Conservation (phyloP, 2,329 filamentous ascomycete species). For the Fusarium penzigii region DNA sequence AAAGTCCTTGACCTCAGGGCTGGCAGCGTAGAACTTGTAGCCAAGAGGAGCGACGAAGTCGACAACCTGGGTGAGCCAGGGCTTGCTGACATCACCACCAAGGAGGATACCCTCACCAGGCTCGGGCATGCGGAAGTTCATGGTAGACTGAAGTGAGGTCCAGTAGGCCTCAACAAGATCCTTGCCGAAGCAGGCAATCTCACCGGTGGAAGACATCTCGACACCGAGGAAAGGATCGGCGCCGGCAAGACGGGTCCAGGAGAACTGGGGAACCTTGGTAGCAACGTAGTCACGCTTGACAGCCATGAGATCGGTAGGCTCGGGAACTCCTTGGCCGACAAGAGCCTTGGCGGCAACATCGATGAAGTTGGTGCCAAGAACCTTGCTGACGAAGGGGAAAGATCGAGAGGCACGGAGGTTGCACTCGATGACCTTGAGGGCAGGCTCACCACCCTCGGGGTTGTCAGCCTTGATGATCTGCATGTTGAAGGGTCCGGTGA, state of each 20-base stretch:
- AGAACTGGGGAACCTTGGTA: slow-evolving; percentile 98
- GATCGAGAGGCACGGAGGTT: slow-evolving; percentile 96
- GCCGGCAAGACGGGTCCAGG: slow-evolving; percentile 95
- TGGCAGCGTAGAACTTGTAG: slow-evolving; percentile 92
- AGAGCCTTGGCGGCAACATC: slow-evolving; percentile 93
- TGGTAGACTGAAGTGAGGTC: slow-evolving; percentile 91
- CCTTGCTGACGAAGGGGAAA: slow-evolving; percentile 98
- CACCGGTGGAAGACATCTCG: slow-evolving; percentile 95
- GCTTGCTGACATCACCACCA: slow-evolving; percentile 75
- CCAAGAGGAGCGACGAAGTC: slow-evolving; percentile 86
- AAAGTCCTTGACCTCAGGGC: slow-evolving; percentile 77
- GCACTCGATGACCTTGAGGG: slow-evolving; percentile 96
- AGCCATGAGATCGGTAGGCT: slow-evolving; percentile 84
- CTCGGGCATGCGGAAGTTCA: slow-evolving; percentile 98
- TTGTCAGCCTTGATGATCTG: slow-evolving; percentile 94
- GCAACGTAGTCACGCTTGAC: slow-evolving; percentile 89
- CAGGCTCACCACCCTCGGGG: slow-evolving; percentile 71
- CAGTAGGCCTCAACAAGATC: slow-evolving; percentile 96
- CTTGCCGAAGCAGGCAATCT: slow-evolving; percentile 99
- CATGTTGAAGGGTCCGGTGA: slow-evolving; percentile 99
- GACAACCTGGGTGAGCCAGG: slow-evolving; percentile 75
- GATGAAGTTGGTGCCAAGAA: slow-evolving; percentile 95
- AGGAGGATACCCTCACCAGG: slow-evolving; percentile 94
- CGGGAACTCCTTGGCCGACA: slow-evolving; percentile 80
- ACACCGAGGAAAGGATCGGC: slow-evolving; percentile 97